Evolutionary conservation across 176 grass and related monocot genomes (phyloP), one percentile per base, ranked within the genome.

Genomic region (Cenchrus fungigraminus): DNA sequence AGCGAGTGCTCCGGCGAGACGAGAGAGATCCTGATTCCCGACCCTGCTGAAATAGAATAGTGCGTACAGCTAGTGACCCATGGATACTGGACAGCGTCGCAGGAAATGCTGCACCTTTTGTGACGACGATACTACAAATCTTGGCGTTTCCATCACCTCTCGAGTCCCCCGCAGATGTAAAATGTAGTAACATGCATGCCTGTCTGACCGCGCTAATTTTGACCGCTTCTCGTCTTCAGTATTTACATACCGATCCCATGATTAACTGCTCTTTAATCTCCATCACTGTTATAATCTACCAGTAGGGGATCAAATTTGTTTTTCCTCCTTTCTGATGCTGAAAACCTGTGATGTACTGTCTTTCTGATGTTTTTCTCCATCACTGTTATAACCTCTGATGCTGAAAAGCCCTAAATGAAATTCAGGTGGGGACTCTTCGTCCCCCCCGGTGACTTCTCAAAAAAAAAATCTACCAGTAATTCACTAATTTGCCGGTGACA

Each of bases 81-180:
- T 37, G 77, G 67, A 86, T 87, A 74, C 83, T 66, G 74, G 94
- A 97, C 95, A 97, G 91, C 89, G 87, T 91, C 42, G 87, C 93
- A 64, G 88, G 89, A 94, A 98, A 83, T 85, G 89, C 91, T 95
- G 96, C 96, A 73, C 71, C 87, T 95, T 98, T 94, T 91, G 87
- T 93, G 96, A 90, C 32, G 74, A 86, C 65, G 69, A 68, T 74
- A 73, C 65, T 52, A 17, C 17, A 86, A 65, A 71, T 7, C 56
- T 66, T 90, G 17, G 79, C 65, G 84, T 79, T 73, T 79, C 61
- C 14, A 65, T 71, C 37, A 40, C 19, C 75, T 84, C 88, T 86
- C 79, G 84, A 73, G 67, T 60, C 37, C 71, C 79, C 58, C 73
- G 79, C 73, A 4, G 44, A 50, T 49, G 46, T 4, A 72, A 60